A percentile compares a stretch with the other conserved stretches of the same genome.
Evolutionary conservation across 306 rosid species (phyloP).

Genomic region (Quercus variabilis): DNA sequence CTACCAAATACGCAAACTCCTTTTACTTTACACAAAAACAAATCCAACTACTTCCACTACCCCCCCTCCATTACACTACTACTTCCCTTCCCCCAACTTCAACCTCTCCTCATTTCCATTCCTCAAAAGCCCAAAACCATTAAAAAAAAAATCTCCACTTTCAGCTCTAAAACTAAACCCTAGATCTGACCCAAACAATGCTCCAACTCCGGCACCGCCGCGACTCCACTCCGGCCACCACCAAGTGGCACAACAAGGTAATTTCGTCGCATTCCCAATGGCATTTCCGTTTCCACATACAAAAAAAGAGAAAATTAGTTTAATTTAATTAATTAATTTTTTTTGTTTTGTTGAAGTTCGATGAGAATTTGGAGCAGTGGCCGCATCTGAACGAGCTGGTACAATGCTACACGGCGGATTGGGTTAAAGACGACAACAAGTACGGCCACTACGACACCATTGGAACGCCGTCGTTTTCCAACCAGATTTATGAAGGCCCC

Average conservation of each 20-base stretch:
- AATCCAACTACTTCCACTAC: slow-evolving; percentile 4
- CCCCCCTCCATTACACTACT: no score
- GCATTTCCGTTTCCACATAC: not conserved
- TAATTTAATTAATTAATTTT: not conserved
- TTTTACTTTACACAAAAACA: not conserved
- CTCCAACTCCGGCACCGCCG: slow-evolving; percentile 95
- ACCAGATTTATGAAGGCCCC: slow-evolving; percentile 96
- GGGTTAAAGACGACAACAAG: slow-evolving; percentile 95
- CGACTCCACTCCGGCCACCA: slow-evolving; percentile 77
- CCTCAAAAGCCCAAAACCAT: not conserved
- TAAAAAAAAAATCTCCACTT: not conserved
- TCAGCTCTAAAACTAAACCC: slow-evolving; percentile 38
- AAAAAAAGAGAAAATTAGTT: not conserved
- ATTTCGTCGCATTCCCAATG: not conserved
- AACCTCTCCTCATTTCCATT: slow-evolving; percentile 11
- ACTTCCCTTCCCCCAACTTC: not conserved
- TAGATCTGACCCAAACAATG: slow-evolving; percentile 72
- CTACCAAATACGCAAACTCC: slow-evolving; percentile 50
- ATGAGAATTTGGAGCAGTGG: slow-evolving; percentile 98
- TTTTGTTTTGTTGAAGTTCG: slow-evolving; percentile 43
- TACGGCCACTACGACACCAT: slow-evolving; percentile 84
- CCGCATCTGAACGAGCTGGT: slow-evolving; percentile 93
- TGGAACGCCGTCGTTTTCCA: slow-evolving; percentile 61
- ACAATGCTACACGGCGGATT: slow-evolving; percentile 93
- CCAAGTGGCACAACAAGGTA: slow-evolving; percentile 91